These are phyloP conservation scores for Amyloporia xantha DNA, from an alignment of 768 basidiomycete species.

Conservation along the genomic window DNA sequence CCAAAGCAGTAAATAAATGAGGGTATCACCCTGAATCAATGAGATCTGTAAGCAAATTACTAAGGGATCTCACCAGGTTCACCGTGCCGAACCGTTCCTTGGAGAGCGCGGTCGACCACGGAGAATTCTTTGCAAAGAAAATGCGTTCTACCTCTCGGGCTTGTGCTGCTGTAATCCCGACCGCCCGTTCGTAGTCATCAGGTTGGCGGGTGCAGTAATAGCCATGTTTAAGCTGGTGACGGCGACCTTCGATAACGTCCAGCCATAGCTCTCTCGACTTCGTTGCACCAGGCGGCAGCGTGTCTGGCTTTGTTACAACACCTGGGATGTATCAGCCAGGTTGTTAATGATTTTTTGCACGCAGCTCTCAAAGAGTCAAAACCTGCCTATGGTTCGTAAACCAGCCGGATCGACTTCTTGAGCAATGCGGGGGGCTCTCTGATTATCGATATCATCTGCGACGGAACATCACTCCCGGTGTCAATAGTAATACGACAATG, in stretches of 20 bases:
- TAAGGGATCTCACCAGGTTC: slow-evolving; percentile 48
- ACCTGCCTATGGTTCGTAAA: slow-evolving; percentile 48
- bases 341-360: too few relatives aligned
- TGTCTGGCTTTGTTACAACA: slow-evolving; percentile 52
- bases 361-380: too few relatives aligned
- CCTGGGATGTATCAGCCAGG: too few relatives aligned
- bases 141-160: slow-evolving; percentile 32
- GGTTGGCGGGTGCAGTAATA: slow-evolving; percentile 67
- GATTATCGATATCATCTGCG: slow-evolving; percentile 56
- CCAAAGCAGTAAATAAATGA: not conserved
- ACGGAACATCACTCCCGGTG: not conserved
- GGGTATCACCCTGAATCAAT: slow-evolving; percentile 10
- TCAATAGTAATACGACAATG: not conserved
- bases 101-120: slow-evolving; percentile 44
- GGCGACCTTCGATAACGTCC: slow-evolving; percentile 44
- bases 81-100: slow-evolving; percentile 48
- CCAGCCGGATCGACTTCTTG: slow-evolving; percentile 39
- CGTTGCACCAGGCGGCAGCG: slow-evolving; percentile 31
- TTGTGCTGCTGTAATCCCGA: slow-evolving; percentile 31
- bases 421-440: slow-evolving; percentile 45
- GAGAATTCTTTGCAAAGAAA: slow-evolving; percentile 43
- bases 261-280: slow-evolving; percentile 35
- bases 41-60: slow-evolving; percentile 37
- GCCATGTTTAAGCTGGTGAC: slow-evolving; percentile 31
- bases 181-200: slow-evolving; percentile 47